phyloP scores from a whole-genome alignment of 148 eudicot species.

The Selenicereus undatus region DNA sequence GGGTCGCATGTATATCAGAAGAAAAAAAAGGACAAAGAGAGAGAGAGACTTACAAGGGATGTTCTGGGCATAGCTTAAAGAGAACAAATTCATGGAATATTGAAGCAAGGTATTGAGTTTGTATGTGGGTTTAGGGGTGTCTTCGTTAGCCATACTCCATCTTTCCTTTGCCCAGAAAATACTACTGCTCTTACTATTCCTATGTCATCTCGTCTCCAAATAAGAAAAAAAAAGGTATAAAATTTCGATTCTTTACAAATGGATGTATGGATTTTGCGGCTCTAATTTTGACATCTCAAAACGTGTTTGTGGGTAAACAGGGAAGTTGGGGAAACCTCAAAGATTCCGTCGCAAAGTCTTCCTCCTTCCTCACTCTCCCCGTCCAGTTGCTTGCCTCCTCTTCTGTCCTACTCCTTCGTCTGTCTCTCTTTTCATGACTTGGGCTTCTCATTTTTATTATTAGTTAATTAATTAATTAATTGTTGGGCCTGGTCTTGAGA shows the following conservation, averaged over 20 bases:
- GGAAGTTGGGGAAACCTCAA: background rate
- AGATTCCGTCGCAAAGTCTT: constrained; percentile 1
- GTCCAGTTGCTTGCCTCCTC: background rate
- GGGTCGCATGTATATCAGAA: constrained; percentile 8
- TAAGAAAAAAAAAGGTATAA: background rate
- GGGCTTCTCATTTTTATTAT: background rate
- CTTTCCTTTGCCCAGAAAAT: constrained; percentile 35
- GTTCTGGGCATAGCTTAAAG: constrained; percentile 10
- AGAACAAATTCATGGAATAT: background rate
- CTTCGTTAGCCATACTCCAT: constrained; percentile 21
- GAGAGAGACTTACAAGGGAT: constrained; percentile 35
- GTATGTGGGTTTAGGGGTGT: background rate
- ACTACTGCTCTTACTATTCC: constrained; percentile 14
- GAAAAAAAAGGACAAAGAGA: constrained; percentile 1
- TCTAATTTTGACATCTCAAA: background rate
- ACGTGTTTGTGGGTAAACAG: background rate
- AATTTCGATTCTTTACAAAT: background rate
- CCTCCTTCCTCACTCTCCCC: background rate
- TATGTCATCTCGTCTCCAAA: background rate
- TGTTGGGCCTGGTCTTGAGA: background rate
- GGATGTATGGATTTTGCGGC: background rate
- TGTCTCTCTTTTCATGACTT: background rate
- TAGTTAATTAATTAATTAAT: background rate
- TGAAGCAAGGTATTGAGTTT: constrained; percentile 28
- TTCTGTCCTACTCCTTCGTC: background rate